Conservation (phyloP, 768 basidiomycete species). For the Amanita exitialis region DNA sequence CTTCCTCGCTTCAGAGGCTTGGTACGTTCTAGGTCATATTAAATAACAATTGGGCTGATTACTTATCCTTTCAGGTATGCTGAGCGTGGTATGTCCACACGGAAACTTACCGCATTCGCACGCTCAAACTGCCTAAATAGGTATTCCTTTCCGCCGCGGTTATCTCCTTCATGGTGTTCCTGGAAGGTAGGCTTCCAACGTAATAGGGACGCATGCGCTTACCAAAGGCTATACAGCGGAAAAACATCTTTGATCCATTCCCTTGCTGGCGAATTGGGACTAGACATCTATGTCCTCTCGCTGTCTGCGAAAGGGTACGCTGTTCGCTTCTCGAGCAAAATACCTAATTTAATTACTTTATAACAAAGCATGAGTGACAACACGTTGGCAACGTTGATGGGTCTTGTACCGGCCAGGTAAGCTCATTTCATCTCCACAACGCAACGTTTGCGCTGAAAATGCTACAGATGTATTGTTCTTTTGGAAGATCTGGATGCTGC, state of each 20-base stretch:
- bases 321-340: not conserved
- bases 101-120: constrained; percentile 7
- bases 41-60: constrained; percentile 7
- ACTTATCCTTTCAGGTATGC: constrained; percentile 55
- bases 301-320: constrained; percentile 78
- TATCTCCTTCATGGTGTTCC: constrained; percentile 82
- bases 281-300: constrained; percentile 89
- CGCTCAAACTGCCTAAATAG: constrained; percentile 24
- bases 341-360: constrained; percentile 6
- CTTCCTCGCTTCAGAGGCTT: constrained; percentile 76
- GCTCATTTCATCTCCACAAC: constrained; percentile 6
- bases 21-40: constrained; percentile 35
- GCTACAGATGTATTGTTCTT: constrained; percentile 76
- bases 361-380: constrained; percentile 77
- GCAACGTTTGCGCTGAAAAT: constrained; percentile 10
- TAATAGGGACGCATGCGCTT: constrained; percentile 2
- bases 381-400: constrained; percentile 80
- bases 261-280: constrained; percentile 70
- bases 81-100: constrained; percentile 56
- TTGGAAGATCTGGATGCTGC: constrained; percentile 92
- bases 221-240: constrained; percentile 35
- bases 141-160: constrained; percentile 82
- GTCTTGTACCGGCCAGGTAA: constrained; percentile 76
- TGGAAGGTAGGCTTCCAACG: constrained; percentile 46
- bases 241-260: constrained; percentile 85